Evolutionary conservation across 2,329 filamentous ascomycete species (phyloP).

Genomic region (Cryoendolithus antarcticus): DNA sequence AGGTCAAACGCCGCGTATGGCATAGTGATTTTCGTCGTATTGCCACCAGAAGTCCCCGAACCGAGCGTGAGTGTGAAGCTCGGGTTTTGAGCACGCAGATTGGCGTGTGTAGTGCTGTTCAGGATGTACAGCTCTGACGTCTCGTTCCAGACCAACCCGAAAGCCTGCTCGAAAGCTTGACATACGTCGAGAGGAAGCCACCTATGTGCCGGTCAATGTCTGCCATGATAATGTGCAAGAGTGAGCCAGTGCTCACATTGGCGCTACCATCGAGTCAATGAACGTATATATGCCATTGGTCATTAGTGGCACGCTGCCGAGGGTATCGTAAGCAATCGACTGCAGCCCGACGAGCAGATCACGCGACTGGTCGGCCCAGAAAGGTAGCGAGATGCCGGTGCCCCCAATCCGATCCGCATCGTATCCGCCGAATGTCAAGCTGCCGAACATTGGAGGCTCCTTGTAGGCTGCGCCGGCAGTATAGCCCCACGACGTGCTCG

Average conservation of each 20-base stretch:
- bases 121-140: slow-evolving; percentile 27
- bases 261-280: slow-evolving; percentile 29
- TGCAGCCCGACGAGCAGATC: slow-evolving; percentile 15
- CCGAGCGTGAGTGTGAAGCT: slow-evolving; percentile 24
- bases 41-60: slow-evolving; percentile 1
- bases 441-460: slow-evolving; percentile 14
- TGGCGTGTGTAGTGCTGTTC: slow-evolving; percentile 25
- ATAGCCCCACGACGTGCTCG: slow-evolving; percentile 15
- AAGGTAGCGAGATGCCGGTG: slow-evolving; percentile 15
- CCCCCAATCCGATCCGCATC: slow-evolving; percentile 23
- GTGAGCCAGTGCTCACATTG: too few species aligned
- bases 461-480: slow-evolving; percentile 19
- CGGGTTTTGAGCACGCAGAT: slow-evolving; percentile 22
- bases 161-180: slow-evolving; percentile 26
- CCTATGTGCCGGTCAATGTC: slow-evolving; percentile 16
- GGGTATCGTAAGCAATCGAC: slow-evolving; percentile 13
- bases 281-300: slow-evolving; percentile 12
- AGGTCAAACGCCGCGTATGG: slow-evolving; percentile 23
- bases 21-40: slow-evolving; percentile 12
- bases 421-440: slow-evolving; percentile 30
- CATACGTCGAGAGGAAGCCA: slow-evolving; percentile 29
- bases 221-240: too few species aligned
- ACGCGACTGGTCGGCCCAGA: slow-evolving; percentile 13
- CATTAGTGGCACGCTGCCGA: slow-evolving; percentile 14
- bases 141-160: slow-evolving; percentile 27